Base-by-base conservation (phyloP, 2,329 filamentous ascomycete genomes). In the Xylariaceae sp. region DNA sequence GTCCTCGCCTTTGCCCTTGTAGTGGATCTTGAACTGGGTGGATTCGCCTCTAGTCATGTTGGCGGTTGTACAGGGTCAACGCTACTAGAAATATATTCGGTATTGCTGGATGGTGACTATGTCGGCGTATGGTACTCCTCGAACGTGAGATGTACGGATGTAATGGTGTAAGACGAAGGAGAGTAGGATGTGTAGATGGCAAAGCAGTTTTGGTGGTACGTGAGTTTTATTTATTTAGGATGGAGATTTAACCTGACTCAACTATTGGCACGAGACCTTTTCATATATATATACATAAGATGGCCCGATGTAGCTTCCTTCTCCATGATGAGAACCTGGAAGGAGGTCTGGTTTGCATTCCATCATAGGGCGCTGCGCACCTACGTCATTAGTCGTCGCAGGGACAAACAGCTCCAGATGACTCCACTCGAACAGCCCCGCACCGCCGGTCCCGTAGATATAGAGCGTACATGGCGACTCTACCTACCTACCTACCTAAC, bases 21-120 rank as follows among this genome's bases (percentile, higher is more conserved):
- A 92, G 84, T 93, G 88, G 77, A 96, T 83, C 80, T 94, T 95
- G 78, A 80, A 81, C 75, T 87, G 83, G 62, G 75, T 73, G 66
- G 82, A 81, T 78, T 90, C 88, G 78, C 87, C 88, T 74, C 87
- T 87, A 74, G 85, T 76, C 88, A 90, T 91, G 63, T 70, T 82
- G 75, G 63, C 58, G 61, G 42, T 45, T 15, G 10, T 45, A n/a
- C 5, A 3, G 5, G 42, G 42, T 45, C 13, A 45, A n/a, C 42
- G 42, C 5, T 13, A 42, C 13, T 9, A 42, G 37, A 42, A 9
- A 42, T 10, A 42, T 9, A 13, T 10, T 30, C 23, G 9, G 13
- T 42, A 42, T 42, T 13, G 37, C 23, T 42, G 37, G 13, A 42
- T 42, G 37, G 37, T 42, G 9, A 42, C 37, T 42, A 13, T 13